These are phyloP conservation scores for Knoxia roxburghii DNA, from an alignment of 257 asterid species.

Conservation along the genomic window DNA sequence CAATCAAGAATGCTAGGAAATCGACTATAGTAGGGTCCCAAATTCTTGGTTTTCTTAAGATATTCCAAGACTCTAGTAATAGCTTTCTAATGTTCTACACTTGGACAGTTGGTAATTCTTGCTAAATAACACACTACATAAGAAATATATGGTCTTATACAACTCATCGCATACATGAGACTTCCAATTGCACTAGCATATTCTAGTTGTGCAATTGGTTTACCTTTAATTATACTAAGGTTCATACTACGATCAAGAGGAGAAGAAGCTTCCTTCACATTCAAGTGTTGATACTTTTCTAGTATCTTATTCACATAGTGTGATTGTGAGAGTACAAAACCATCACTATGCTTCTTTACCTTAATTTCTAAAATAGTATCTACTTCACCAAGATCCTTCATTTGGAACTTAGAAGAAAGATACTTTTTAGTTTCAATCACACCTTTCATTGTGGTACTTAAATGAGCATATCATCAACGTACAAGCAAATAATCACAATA, in stretches of 20 bases:
- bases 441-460: no score
- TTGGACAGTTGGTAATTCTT: neutral
- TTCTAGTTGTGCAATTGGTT: no score
- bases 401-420: no score
- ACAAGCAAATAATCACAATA: no score
- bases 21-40: neutral
- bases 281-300: neutral
- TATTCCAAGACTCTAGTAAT: neutral
- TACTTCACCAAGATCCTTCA: neutral
- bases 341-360: neutral
- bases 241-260: neutral
- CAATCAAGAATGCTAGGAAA: neutral
- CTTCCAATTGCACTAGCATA: no score
- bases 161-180: no score
- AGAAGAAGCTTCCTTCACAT: neutral
- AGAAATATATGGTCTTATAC: no score
- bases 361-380: neutral
- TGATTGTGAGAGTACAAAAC: neutral
- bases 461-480: no score
- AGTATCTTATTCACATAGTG: neutral
- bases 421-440: no score
- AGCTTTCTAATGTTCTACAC: neutral
- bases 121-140: neutral
- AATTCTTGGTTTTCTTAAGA: no score
- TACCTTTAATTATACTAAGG: no score